Evolutionary conservation across 106 monocot species (phyloP), one percentile per base, ranked within the genome.

Genomic region (Acanthochlamys bracteata): DNA sequence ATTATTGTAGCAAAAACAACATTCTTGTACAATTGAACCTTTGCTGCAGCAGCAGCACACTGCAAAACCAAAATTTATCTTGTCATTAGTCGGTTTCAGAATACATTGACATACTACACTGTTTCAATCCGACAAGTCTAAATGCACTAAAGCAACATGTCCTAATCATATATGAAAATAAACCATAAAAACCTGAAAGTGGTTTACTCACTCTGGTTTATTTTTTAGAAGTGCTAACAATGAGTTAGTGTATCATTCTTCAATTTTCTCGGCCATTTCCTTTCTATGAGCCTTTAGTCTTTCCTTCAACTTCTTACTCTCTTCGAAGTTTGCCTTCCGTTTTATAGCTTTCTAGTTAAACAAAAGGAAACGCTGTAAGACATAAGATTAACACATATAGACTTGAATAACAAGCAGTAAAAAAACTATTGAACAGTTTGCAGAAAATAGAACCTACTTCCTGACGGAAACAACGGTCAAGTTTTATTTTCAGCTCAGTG

Each of bases 271-370:
- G 25, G 80, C 69, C 66, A 79, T 77, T 61, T 92, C 83, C 74
- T 89, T 99, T 66, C 83, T 88, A 66, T 92, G 83, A 57, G 98
- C 85, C 13, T 85, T 78, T 57, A 99, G 33, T 42, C 67, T 76
- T 66, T 92, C 98, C 74, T 81, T 99, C 20, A 92, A 71, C 56
- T 84, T 99, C 73, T 88, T 99, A 61, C 98, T 98, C 69, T 85
- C 85, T 75, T 98, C 98, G 64, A 83, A 89, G 47, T 98, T 98
- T 7, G 69, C 82, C 76, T 89, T 98, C 54, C 92, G 73, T 57
- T 86, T 98, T 55, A 98, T n/a, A 64, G 85, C 81, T 99, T 99
- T 99, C 96, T 88, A 75, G 26, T 68, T 49, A 7, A 49, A 21
- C 46, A 62, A 15, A 21, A 64, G 24, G 25, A n/a, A 45, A 55